Evolutionary conservation across 1,139 yeast species (phyloP), one percentile per base, ranked within the genome.

Genomic region (Taphrina wiesneri): DNA sequence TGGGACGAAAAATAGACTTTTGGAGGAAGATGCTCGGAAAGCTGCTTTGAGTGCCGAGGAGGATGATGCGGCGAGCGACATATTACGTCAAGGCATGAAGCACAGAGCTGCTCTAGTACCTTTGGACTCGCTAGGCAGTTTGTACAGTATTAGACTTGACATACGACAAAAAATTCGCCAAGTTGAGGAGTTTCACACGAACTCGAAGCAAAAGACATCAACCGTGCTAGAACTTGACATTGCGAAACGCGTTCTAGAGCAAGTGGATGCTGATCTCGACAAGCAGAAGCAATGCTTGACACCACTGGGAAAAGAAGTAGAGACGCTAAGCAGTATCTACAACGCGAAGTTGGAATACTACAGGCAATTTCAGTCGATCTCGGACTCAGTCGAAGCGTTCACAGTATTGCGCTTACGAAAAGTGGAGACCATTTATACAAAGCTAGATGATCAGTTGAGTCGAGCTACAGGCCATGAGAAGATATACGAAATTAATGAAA

Each of bases 311-410:
- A 66, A 83, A 67, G 77, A 84, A 21, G 79, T 84, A 61, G 80
- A 82, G 32, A 77, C 77, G 51, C 80, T 89, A 68, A 86, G 90
- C 70, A 82, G 82, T 32, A 82, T 88, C 0, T 92, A 86, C 76
- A 93, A 93, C 75, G 79, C 86, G 5, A 84, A 95, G 68, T 82
- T 92, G 56, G 90, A 83, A 56, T 93, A 91, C 74, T 93, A 86
- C 77, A 85, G 86, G 71, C 93, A 90, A 70, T 80, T 93, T 56
- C 99, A 93, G 75, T 87, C 82, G 65, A 82, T 92, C 39, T 90
- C 97, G 0, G 98, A 93, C 75, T 86, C 86, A 61, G 91, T 90
- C 19, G 79, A 74, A 0, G 60, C 53, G 7, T 62, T 43, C 21
- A 53, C 65, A 11, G 60, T 54, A 4, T 26, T 62, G 23, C 53